Evolutionary conservation across 2,329 filamentous ascomycete genomes (phyloP).

Genomic region (Fusarium nodosum): DNA sequence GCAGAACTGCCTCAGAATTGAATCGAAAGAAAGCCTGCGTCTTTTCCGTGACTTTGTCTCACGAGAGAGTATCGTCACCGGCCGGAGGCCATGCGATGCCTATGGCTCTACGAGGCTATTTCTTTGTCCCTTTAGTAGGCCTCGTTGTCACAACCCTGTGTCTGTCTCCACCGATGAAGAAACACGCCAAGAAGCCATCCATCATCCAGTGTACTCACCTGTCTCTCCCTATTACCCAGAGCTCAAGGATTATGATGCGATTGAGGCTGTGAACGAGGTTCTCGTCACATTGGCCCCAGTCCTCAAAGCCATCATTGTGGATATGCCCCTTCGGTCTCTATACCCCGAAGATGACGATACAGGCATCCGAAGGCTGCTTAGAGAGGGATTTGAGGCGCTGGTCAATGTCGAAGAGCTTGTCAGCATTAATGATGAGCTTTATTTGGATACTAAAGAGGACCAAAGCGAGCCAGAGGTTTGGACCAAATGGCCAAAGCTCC

Average conservation of each 20-base stretch:
- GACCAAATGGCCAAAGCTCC: constrained; percentile 42
- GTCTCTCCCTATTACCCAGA: neutral
- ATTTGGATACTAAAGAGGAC: neutral
- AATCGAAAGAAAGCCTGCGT: neutral
- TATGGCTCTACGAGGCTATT: constrained; percentile 10
- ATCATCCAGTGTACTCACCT: neutral
- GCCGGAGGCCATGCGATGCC: neutral
- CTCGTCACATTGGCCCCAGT: constrained; percentile 28
- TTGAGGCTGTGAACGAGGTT: constrained; percentile 3
- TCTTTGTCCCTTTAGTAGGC: constrained; percentile 4
- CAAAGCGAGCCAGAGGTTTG: constrained; percentile 26
- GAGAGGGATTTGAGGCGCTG: constrained; percentile 37
- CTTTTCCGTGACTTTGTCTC: neutral
- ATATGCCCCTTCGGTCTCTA: constrained; percentile 41
- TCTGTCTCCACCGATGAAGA: neutral
- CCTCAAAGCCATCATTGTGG: constrained; percentile 32
- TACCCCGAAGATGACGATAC: constrained; percentile 1
- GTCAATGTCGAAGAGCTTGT: constrained; percentile 45
- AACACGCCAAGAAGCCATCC: neutral
- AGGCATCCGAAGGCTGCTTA: constrained; percentile 16
- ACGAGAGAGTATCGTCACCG: neutral
- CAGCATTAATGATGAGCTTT: constrained; percentile 43
- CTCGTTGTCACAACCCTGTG: accelerated
- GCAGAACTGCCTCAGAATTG: neutral
- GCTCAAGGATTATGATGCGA: constrained; percentile 3